Evolutionary conservation across 1,284 basidiomycete genomes (phyloP).

Genomic region (Moesziomyces sp.): DNA sequence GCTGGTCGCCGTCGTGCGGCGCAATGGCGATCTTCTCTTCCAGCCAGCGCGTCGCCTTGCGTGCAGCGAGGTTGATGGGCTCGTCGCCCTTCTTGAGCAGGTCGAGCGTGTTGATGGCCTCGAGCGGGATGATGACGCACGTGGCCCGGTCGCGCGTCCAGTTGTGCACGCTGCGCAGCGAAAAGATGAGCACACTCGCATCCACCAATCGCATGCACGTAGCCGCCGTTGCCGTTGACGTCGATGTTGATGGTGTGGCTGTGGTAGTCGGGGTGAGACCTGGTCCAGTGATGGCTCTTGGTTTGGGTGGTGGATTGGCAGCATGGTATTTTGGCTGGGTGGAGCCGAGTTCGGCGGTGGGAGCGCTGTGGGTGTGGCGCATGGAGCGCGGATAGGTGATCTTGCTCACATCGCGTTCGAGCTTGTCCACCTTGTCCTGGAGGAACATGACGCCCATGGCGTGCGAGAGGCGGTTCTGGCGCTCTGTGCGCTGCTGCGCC

Average conservation of each 20-base stretch:
- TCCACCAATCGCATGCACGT: slow-evolving; percentile 72
- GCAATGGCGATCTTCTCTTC: slow-evolving; percentile 70
- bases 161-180: slow-evolving; percentile 80
- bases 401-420: slow-evolving; percentile 49
- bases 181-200: slow-evolving; percentile 85
- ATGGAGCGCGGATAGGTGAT: slow-evolving; percentile 34
- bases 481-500: slow-evolving; percentile 24
- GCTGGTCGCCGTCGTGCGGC: slow-evolving; percentile 13
- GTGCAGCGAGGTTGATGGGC: slow-evolving; percentile 80
- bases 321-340: slow-evolving; percentile 3
- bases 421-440: slow-evolving; percentile 55
- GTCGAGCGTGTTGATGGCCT: slow-evolving; percentile 92
- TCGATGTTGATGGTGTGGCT: background rate
- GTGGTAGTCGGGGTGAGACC: slow-evolving; percentile 1
- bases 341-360: background rate
- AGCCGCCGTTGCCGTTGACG: background rate
- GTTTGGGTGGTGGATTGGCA: slow-evolving; percentile 7
- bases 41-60: slow-evolving; percentile 81
- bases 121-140: slow-evolving; percentile 82
- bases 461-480: slow-evolving; percentile 47
- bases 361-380: slow-evolving; percentile 24
- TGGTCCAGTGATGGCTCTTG: slow-evolving; percentile 29
- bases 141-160: slow-evolving; percentile 79
- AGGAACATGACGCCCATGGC: slow-evolving; percentile 63
- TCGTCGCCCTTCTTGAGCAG: slow-evolving; percentile 88